Base-by-base conservation (phyloP, 257 asterid genomes). In the Solanum tarapatanum region DNA sequence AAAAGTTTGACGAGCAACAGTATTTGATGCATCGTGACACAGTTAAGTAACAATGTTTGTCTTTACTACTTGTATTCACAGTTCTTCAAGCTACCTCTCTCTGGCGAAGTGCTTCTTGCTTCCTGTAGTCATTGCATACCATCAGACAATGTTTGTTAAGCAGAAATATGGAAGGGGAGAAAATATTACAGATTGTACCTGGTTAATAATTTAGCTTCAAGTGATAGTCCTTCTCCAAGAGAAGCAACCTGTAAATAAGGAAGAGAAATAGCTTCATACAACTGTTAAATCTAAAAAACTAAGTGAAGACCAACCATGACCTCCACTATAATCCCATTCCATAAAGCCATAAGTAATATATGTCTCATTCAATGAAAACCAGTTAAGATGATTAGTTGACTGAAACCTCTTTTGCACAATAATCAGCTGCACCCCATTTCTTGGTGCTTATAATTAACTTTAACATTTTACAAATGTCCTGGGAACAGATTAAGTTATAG, bases 61-160 rank as follows among this genome's bases (percentile, higher is more conserved):
- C 62, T 73, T 70, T 9, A 85, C 43, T 36, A 58, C 43, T 74
- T 48, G 43, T 3, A 24, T 68, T 37, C 87, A 87, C 43, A 83
- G 64, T 45, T 74, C 84, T 35, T 28, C 43, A 72, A 36, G 55
- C 88, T 87, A 97, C 99, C 98, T 97, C 99, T 92, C 98, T 94
- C 90, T 96, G 98, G 55, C 97, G 95, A 82, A 96, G 93, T 89
- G 98, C 97, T 87, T 98, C 99, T 94, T 97, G 99, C 94, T 97
- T 97, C 93, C 99, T 97, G 98, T 86, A 92, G 90, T 80, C 87
- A 89, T 33, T 39, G 88, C 43, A 86, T 70, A n/a, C 88, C 87
- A 90, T 96, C 90, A 95, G 87, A 75, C 88, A 68, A 62, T 84
- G 70, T 84, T 86, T 70, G 79, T 84, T 83, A 86, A 69, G 55